Evolutionary conservation across 306 rosid genomes (phyloP).

Genomic region (Oemleria cerasiformis): DNA sequence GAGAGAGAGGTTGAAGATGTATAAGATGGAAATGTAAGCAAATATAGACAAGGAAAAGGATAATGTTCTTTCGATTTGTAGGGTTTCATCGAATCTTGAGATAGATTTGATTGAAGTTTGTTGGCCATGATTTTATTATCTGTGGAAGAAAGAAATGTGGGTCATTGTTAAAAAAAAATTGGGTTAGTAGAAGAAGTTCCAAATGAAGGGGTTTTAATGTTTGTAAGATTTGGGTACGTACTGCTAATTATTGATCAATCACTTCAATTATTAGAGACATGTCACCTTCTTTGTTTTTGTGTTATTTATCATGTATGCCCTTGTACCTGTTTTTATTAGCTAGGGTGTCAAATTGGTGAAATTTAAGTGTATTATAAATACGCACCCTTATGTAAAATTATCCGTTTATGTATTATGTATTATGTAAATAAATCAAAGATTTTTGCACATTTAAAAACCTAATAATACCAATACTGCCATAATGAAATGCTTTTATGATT

Average conservation of each 20-base stretch:
- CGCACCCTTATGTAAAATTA: too few species aligned
- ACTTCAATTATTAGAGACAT: conserved; percentile 32
- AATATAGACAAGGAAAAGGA: conserved; percentile 39
- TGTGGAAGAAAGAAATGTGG: neutral
- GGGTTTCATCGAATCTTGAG: conserved; percentile 28
- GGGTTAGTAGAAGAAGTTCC: conserved; percentile 35
- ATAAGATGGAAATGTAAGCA: conserved; percentile 47
- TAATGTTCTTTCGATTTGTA: conserved; percentile 26
- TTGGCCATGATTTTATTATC: conserved; percentile 36
- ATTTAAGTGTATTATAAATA: too few species aligned
- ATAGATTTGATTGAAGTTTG: conserved; percentile 35
- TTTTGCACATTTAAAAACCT: too few species aligned
- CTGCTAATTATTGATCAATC: conserved; percentile 4
- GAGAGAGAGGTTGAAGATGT: conserved; percentile 58
- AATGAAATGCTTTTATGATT: too few species aligned
- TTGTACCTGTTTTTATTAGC: too few species aligned
- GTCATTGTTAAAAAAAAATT: neutral
- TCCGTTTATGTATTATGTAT: too few species aligned
- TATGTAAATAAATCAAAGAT: too few species aligned
- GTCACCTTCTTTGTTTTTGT: conserved; percentile 22
- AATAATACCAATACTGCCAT: too few species aligned
- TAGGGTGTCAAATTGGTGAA: too few species aligned
- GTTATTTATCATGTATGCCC: conserved; percentile 5
- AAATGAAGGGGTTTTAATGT: conserved; percentile 35
- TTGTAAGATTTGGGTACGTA: neutral